Evolutionary conservation across 345 rosid species (phyloP).

Genomic region (Aurinia saxatilis): DNA sequence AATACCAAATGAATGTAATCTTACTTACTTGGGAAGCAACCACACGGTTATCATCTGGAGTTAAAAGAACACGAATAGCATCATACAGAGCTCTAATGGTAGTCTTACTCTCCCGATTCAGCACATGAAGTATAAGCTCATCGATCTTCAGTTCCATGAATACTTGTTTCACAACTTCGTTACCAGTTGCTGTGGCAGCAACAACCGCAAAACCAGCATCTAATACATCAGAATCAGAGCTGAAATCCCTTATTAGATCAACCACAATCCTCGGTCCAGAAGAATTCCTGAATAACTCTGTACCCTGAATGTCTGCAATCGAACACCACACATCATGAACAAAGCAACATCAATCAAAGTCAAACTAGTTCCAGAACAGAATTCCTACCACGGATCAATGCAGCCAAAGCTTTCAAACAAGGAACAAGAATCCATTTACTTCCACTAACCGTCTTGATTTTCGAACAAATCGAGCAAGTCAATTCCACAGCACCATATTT

Average conservation of each 20-base stretch:
- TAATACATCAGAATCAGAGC: constrained; percentile 39
- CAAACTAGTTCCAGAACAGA: not conserved
- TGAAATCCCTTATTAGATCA: constrained; percentile 38
- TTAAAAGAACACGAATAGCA: constrained; percentile 62
- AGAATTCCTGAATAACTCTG: constrained; percentile 49
- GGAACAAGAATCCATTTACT: constrained; percentile 33
- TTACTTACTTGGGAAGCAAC: constrained; percentile 89
- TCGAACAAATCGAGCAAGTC: constrained; percentile 52
- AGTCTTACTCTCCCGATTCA: constrained; percentile 36
- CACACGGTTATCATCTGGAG: constrained; percentile 87
- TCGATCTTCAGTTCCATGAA: constrained; percentile 82
- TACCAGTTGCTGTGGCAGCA: constrained; percentile 73
- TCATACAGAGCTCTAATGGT: constrained; percentile 54
- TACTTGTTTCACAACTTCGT: constrained; percentile 72
- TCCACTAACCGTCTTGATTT: constrained; percentile 27
- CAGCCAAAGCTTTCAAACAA: constrained; percentile 48
- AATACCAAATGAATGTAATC: not conserved
- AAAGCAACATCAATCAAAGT: not conserved
- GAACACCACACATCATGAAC: not conserved
- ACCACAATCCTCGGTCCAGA: constrained; percentile 57
- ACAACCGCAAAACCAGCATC: constrained; percentile 58
- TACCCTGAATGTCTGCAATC: constrained; percentile 58
- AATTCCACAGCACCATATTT: constrained; percentile 65
- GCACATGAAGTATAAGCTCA: constrained; percentile 57
- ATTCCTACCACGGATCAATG: constrained; percentile 55